Evolutionary conservation across 768 basidiomycete species (phyloP), one percentile per base, ranked within the genome.

Genomic region (Tulasnella sp.): DNA sequence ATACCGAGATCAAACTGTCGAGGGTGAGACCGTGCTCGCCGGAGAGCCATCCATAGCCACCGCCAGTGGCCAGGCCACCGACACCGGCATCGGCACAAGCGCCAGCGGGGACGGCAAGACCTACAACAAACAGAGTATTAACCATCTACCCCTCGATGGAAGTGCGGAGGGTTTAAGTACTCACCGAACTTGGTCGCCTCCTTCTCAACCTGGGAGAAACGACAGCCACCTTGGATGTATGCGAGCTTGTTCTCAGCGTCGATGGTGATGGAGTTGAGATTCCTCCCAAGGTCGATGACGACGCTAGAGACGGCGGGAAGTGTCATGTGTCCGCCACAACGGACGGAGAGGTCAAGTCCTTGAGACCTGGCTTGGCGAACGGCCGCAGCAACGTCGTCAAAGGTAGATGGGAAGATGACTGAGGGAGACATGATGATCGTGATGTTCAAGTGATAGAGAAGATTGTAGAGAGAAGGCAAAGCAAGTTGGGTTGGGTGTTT

Each of bases 41-140:
- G 49, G 83, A 85, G 11, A 89, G 84, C 83, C 83, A 88, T 19
- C 89, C 89, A 76, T 85, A 87, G 3, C 88, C 89, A 14, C 88
- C 88, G 49, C 88, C 89, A 19, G 89, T 82, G 19, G 83, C 83
- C 6, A 89, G 83, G 6, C 87, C 76, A n/a, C 42, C 76, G 38
- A 77, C 70, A 34, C 76, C 76, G 34, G 72, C n/a, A 38, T 77
- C 42, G 31, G 45, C 12, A 19, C 54, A 40, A 36, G 76, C 54
- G 5, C 70, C 76, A 58, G 37, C 69, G 6, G 52, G 52, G 25
- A 67, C 70, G 49, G 71, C 71, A n/a, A 77, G 36, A 29, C 76
- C 76, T 77, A 77, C 38, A 12, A 12, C n/a, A n/a, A n/a, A n/a
- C n/a, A n/a, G n/a, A n/a, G n/a, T n/a, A n/a, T n/a, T n/a, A n/a